Evolutionary conservation across 306 rosid genomes (phyloP), one percentile per base, ranked within the genome.

Genomic region (Rosa persica): DNA sequence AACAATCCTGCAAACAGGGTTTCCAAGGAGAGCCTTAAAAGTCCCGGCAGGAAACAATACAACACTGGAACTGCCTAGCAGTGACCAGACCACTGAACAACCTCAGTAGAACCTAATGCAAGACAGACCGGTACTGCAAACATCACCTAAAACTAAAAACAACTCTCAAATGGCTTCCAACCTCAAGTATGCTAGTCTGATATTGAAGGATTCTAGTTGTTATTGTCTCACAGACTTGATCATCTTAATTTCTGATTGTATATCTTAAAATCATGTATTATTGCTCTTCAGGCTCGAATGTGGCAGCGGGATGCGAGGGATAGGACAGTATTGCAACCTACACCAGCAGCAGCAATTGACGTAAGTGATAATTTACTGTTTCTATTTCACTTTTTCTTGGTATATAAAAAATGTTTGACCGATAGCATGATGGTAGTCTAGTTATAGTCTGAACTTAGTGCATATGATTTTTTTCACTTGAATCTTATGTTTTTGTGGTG

Each of bases 281-380:
- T 76, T 70, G 19, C 73, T 88, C 62, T 76, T 74, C 79, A 95
- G 99, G 81, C 86, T 82, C 97, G 97, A 10, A 95, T 89, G 98
- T 95, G 89, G 88, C 99, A 95, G 79, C 89, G 90, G 66, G 96
- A 91, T 87, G 90, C 90, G 40, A 87, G 93, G 86, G 97, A 95
- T 81, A 87, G 96, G 88, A 95, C 96, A 34, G 89, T 91, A 25
- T 85, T 95, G 87, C 99, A 95, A 76, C 85, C 98, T 42, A 95
- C 99, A 6, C 84, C 85, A 1, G 99, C 99, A 3, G 99, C 99
- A 69, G 90, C 98, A 61, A 90, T 95, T 62, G 98, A 95, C 85
- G 99, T 95, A 71, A 77, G 98, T 85, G 60, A 54, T 68, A 81
- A 23, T 22, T 58, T 75, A 54, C 27, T 43, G 1, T 76, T 74